These are phyloP conservation scores for Microdochium trichocladiopsis DNA, from an alignment of 2,329 filamentous ascomycete species.

Conservation along the genomic window DNA sequence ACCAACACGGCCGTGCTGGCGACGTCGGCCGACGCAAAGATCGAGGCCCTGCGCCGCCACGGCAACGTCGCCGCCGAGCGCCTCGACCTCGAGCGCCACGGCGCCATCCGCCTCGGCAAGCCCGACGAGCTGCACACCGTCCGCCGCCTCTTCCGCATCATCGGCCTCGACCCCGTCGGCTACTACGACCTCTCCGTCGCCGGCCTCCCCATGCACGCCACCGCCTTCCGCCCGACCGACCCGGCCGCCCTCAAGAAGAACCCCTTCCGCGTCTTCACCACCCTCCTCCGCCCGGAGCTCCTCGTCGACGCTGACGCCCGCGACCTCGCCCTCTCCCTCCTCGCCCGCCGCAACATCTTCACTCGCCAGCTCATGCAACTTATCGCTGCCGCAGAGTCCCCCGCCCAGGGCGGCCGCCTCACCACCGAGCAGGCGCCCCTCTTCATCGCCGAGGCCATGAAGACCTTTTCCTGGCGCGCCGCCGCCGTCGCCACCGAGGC, in stretches of 20 bases:
- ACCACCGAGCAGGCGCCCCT: constrained; percentile 19
- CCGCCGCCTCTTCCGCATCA: constrained; percentile 32
- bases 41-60: not conserved
- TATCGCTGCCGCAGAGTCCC: constrained; percentile 23
- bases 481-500: constrained; percentile 28
- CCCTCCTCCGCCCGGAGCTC: constrained; percentile 31
- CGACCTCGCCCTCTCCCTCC: constrained; percentile 20
- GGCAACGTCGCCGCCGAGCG: constrained; percentile 1
- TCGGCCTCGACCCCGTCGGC: constrained; percentile 41
- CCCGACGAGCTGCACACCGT: constrained; percentile 25
- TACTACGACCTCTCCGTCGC: constrained; percentile 43
- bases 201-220: constrained; percentile 42
- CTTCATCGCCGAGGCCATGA: constrained; percentile 34
- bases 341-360: constrained; percentile 33
- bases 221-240: constrained; percentile 37
- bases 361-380: constrained; percentile 26
- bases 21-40: not conserved
- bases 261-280: constrained; percentile 37
- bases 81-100: constrained; percentile 15
- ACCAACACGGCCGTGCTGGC: constrained; percentile 1
- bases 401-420: constrained; percentile 14
- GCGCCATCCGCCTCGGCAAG: constrained; percentile 31
- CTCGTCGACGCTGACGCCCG: constrained; percentile 22
- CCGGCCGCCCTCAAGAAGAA: constrained; percentile 26
- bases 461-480: constrained; percentile 40